Percentiles rank a stretch among this genome's conserved stretches.
Evolutionary conservation across 1,284 basidiomycete genomes (phyloP).

Genomic region (Apiotrichum domesticum): DNA sequence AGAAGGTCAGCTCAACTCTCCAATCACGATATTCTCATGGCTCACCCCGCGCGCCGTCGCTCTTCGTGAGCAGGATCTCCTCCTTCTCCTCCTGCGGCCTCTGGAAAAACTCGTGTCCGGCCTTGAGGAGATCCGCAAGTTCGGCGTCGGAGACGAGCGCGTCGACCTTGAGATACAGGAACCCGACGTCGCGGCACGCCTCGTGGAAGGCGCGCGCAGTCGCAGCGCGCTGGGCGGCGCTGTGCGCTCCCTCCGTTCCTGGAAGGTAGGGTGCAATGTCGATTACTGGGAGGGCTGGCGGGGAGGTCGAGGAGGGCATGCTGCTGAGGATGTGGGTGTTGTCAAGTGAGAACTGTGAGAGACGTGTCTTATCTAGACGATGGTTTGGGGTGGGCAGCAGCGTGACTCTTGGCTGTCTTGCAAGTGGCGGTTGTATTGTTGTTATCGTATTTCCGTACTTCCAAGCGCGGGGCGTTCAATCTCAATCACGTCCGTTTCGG

Average conservation of each 20-base stretch:
- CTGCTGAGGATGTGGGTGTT: not conserved
- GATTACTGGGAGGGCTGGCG: conserved; percentile 34
- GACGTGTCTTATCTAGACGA: not conserved
- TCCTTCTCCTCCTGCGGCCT: conserved; percentile 68
- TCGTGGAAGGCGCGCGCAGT: conserved; percentile 60
- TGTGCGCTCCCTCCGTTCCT: not conserved
- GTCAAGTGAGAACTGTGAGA: not conserved
- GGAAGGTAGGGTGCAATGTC: conserved; percentile 39
- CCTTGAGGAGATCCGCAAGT: conserved; percentile 58
- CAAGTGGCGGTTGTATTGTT: no score
- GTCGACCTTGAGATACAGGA: conserved; percentile 75
- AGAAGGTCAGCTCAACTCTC: no score
- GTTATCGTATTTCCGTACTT: no score
- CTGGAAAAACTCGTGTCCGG: conserved; percentile 66
- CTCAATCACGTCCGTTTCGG: no score
- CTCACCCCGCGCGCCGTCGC: conserved; percentile 68
- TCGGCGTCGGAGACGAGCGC: conserved; percentile 55
- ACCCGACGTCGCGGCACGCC: conserved; percentile 71
- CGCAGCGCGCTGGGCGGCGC: conserved; percentile 15
- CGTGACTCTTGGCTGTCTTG: no score
- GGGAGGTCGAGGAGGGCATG: not conserved
- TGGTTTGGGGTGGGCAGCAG: not conserved
- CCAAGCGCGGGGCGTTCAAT: no score
- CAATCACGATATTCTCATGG: not conserved
- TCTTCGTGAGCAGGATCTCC: conserved; percentile 56